phyloP scores from a whole-genome alignment of 2,329 filamentous ascomycete species.

The Ophiobolus disseminans region DNA sequence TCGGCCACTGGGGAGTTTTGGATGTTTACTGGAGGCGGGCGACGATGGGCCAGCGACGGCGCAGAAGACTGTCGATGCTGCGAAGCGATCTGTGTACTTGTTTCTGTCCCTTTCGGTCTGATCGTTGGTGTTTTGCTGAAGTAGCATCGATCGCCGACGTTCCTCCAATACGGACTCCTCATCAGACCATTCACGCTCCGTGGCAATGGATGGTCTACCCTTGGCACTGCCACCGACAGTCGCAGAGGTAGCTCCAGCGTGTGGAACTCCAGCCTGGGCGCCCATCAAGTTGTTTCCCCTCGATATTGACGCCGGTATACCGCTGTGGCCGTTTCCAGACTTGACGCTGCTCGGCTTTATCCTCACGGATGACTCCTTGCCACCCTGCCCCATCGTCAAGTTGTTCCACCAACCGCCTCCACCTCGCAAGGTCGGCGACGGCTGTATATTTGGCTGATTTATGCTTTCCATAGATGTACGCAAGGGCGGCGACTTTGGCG shows the following conservation, averaged over 20 bases:
- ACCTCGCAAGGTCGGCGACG: neutral
- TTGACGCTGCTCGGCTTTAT: neutral
- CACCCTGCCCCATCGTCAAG: neutral
- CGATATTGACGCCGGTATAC: neutral
- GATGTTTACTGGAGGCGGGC: no score
- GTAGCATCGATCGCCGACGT: no score
- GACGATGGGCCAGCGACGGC: no score
- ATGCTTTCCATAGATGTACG: neutral
- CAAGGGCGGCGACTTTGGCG: neutral
- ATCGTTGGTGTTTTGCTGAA: no score
- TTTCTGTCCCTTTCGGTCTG: no score
- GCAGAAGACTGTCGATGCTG: no score
- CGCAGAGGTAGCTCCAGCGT: neutral
- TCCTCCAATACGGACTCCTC: no score
- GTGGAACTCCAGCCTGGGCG: neutral
- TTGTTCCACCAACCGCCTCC: constrained; percentile 3
- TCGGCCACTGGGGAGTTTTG: no score
- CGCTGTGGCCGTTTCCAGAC: neutral
- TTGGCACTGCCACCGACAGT: neutral
- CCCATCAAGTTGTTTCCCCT: neutral
- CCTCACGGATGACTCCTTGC: neutral
- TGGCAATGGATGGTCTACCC: neutral
- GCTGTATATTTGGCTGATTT: neutral
- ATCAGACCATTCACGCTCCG: neutral
- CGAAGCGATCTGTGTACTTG: no score